Conservation (phyloP, 2,329 filamentous ascomycete genomes). For the Chaetomium olivaceum region DNA sequence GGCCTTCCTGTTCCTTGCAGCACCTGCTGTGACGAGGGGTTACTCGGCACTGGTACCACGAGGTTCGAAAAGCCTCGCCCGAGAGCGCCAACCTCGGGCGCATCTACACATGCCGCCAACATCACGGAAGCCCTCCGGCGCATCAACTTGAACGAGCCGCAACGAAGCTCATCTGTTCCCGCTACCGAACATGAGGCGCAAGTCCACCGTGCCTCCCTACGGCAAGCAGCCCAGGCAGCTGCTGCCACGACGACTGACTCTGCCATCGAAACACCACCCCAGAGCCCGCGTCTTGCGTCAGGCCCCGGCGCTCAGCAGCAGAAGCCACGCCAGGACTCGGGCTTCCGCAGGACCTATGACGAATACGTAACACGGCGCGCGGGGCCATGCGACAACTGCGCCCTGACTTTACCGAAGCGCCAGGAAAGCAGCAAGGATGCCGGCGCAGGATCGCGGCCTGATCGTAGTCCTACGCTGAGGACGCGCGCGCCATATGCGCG, state of each 20-base stretch:
- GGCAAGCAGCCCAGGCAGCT: constrained; percentile 42
- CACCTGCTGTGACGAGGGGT: constrained; percentile 55
- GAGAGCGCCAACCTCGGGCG: constrained; percentile 41
- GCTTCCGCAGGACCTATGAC: constrained; percentile 64
- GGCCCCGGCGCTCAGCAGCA: constrained; percentile 33
- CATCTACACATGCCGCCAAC: constrained; percentile 37
- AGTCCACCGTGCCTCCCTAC: constrained; percentile 45
- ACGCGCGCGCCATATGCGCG: constrained; percentile 62
- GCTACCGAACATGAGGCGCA: constrained; percentile 49
- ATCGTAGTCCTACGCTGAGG: constrained; percentile 54
- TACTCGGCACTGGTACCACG: constrained; percentile 33
- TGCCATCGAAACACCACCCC: constrained; percentile 58
- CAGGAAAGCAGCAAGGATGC: constrained; percentile 44
- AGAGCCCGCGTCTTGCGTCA: constrained; percentile 52
- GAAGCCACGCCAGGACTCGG: constrained; percentile 54
- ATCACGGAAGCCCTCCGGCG: constrained; percentile 52
- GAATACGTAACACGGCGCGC: constrained; percentile 65
- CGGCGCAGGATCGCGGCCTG: constrained; percentile 38
- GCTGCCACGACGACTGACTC: constrained; percentile 35
- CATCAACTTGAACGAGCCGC: constrained; percentile 44
- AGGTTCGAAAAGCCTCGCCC: constrained; percentile 43
- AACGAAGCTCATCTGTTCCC: constrained; percentile 47
- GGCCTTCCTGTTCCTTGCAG: constrained; percentile 62
- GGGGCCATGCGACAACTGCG: constrained; percentile 68
- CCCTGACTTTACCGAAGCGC: constrained; percentile 61